Evolutionary conservation across 1,139 yeast species (phyloP), one percentile per base, ranked within the genome.

Genomic region (Komagataea norvegica): DNA sequence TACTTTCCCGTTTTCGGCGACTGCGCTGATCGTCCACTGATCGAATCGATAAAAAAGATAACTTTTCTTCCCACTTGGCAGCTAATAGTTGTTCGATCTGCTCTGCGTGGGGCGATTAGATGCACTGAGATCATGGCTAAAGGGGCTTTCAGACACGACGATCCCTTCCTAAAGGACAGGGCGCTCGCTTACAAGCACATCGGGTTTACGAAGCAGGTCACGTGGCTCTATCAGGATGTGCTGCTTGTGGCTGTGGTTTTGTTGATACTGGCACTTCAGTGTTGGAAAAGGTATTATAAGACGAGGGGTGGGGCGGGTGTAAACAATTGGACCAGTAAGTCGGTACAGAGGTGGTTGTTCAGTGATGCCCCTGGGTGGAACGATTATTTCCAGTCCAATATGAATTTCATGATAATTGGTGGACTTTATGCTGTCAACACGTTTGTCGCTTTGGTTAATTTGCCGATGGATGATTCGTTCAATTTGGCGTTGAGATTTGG

Each of bases 401-500:
- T 37, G 24, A 42, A 44, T 29, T 14, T 47, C 3, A 14, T 46
- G 8, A 25, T 38, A 6, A 41, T 50, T 3, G n/a, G 36, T 2
- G 14, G 29, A 5, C 44, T 41, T 19, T 49, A 43, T 25, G 13
- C 25, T 14, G 36, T 46, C 19, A 51, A 51, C 40, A 2, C 34
- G 11, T 30, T 36, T 17, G 41, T 48, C 3, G 24, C 43, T 3
- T 21, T 47, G 4, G 39, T 45, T 18, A 41, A 46, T 6, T 28
- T 51, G 15, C 56, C 51, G 11, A 24, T 45, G 21, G 41, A 49
- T 27, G 49, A 49, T 29, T 40, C 53, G 2, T 51, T 51, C 42
- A 49, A 49, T 27, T 29, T 50, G 14, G 47, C 52, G 7, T 26
- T 51, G 1, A 31, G 57, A n/a, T 38, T 54, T 8, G 57, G 57